Percentiles rank a stretch among this genome's conserved stretches.
These are phyloP conservation scores for Eucalyptus paniculata DNA, from an alignment of 345 rosid genomes.

Conservation along the genomic window DNA sequence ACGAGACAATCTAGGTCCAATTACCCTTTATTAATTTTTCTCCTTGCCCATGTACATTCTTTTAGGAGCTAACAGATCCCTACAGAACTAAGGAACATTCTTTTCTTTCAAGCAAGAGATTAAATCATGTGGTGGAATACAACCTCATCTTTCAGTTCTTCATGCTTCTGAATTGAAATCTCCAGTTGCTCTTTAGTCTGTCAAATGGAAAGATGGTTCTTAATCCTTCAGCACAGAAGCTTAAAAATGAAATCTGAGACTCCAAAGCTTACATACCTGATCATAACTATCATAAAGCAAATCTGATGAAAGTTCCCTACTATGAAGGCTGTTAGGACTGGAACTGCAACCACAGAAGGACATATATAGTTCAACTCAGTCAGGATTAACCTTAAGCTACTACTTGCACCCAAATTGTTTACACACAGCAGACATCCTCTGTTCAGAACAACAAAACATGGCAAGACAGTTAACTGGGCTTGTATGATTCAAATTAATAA, in stretches of 20 bases:
- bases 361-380: background rate
- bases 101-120: background rate
- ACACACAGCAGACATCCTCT: background rate
- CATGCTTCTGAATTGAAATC: slow-evolving; percentile 25
- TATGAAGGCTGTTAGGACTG: slow-evolving; percentile 14
- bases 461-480: background rate
- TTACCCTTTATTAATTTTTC: background rate
- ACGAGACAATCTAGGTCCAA: background rate
- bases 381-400: background rate
- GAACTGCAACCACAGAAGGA: slow-evolving; percentile 21
- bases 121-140: background rate
- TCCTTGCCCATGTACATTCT: background rate
- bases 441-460: background rate
- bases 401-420: background rate
- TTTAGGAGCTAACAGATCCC: background rate
- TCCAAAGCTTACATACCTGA: slow-evolving; percentile 25
- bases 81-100: background rate
- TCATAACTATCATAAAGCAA: slow-evolving; percentile 28
- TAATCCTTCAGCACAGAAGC: background rate
- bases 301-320: slow-evolving; percentile 36
- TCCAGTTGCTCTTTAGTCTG: slow-evolving; percentile 59
- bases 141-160: slow-evolving; percentile 59
- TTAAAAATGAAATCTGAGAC: background rate
- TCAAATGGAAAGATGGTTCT: background rate
- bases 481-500: background rate